Evolutionary conservation across 805 yeast species (phyloP).

Genomic region (Schizosaccharomyces japonicus): DNA sequence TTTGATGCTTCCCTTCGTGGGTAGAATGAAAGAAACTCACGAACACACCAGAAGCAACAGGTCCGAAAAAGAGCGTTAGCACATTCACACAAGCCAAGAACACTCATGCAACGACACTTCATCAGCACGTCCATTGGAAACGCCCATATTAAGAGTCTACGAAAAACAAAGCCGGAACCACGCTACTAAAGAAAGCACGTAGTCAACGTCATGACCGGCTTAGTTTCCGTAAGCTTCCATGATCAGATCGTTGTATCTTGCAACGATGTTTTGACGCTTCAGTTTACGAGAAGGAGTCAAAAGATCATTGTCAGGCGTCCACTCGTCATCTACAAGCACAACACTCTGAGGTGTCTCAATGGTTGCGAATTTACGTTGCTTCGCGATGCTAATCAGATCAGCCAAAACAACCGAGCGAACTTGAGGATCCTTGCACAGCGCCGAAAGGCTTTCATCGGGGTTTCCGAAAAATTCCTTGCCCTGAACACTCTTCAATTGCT

Average conservation of each 20-base stretch:
- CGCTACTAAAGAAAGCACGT: not conserved
- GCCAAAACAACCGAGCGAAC: slow-evolving; percentile 31
- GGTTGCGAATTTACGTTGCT: slow-evolving; percentile 55
- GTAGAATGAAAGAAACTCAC: no score
- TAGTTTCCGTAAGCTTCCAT: slow-evolving; percentile 31
- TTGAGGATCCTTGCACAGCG: slow-evolving; percentile 30
- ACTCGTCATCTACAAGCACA: slow-evolving; percentile 63
- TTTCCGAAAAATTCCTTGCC: slow-evolving; percentile 17
- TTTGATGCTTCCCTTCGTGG: no score
- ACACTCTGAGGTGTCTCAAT: slow-evolving; percentile 66
- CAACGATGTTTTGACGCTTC: slow-evolving; percentile 73
- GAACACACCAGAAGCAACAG: not conserved
- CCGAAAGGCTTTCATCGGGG: slow-evolving; percentile 20
- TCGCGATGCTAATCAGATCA: slow-evolving; percentile 49
- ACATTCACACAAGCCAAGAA: not conserved
- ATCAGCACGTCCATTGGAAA: not conserved
- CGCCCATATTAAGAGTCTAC: no score
- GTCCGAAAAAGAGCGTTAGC: not conserved
- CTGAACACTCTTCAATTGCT: slow-evolving; percentile 33
- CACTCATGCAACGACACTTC: not conserved
- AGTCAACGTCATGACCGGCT: no score
- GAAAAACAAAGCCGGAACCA: no score
- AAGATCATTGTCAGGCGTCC: slow-evolving; percentile 92
- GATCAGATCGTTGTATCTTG: slow-evolving; percentile 40
- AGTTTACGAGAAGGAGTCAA: slow-evolving; percentile 91